Conservation (phyloP, 164 flowering plant genomes). For the Kingdonia uniflora region DNA sequence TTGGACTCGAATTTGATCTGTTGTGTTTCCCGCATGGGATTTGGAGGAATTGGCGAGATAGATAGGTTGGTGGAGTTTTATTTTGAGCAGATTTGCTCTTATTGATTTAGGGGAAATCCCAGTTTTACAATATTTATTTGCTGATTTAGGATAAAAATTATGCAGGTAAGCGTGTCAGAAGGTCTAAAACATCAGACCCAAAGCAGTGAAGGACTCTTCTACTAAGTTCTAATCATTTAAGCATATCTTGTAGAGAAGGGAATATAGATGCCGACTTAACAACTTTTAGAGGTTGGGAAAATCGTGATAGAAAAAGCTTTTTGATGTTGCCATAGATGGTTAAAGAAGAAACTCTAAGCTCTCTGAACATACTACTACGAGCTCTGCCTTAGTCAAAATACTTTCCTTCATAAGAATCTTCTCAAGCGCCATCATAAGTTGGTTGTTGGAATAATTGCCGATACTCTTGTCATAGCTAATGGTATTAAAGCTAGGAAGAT, state of each 20-base stretch:
- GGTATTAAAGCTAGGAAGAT: too few species aligned
- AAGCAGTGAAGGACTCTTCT: background rate
- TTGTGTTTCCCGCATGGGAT: too few species aligned
- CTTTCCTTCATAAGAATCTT: background rate
- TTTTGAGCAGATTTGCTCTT: too few species aligned
- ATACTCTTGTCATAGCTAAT: background rate
- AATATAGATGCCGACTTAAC: background rate
- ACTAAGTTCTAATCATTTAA: background rate
- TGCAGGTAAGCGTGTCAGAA: too few species aligned
- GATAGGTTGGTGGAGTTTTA: too few species aligned
- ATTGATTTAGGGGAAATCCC: too few species aligned
- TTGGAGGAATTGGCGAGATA: too few species aligned
- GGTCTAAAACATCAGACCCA: background rate
- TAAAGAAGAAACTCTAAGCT: background rate
- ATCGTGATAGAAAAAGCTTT: background rate
- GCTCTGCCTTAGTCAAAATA: background rate
- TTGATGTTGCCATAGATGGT: background rate
- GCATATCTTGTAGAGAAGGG: background rate
- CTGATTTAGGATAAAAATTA: too few species aligned
- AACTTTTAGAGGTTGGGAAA: background rate
- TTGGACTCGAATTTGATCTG: too few species aligned
- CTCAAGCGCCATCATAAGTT: background rate
- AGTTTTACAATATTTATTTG: too few species aligned
- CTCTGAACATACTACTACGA: background rate
- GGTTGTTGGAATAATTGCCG: too few species aligned